Evolutionary conservation across 129 eudicot species (phyloP), one percentile per base, ranked within the genome.

Genomic region (Chrysanthemum lavandulifolium): DNA sequence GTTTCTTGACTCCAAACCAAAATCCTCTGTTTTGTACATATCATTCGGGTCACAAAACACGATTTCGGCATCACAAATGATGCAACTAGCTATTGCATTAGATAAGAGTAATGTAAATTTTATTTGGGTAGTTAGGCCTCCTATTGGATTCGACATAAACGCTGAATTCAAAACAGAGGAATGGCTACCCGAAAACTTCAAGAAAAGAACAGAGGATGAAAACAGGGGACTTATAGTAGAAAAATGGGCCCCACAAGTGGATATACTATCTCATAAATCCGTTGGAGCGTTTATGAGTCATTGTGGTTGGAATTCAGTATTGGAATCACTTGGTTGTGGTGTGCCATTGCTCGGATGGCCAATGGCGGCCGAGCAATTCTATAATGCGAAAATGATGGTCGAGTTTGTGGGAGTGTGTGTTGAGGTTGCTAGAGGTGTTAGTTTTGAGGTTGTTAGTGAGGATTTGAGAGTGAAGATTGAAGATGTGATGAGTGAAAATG

Each of bases 41-140:
- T 86, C 86, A 10, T 91, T 91, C 70, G 96, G 93, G 12, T 88
- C 96, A 63, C 92, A 88, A 50, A 86, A 29, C 77, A 81, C 91
- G 7, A 83, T 86, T 31, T 76, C 96, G 5, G 78, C 87, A 4
- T 82, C 89, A 1, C 97, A 91, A 21, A 83, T 88, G 91, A 79
- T 76, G 85, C 84, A 86, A 47, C 16, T 88, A 7, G 96, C 89
- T 0, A 83, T 68, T 52, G 96, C 91, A 11, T 73, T 88, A 13
- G 82, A 83, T 7, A 66, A 51, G 10, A 62, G 83, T 21, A 77
- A 67, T 0, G 82, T 8, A 14, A 60, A 43, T 16, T 86, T 88
- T 77, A 84, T 88, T 6, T 88, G 91, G 96, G 89, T 88, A 19
- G 77, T 88, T 50, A 65, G 91, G 71, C 89, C 91, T 13, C 96